Evolutionary conservation across 202 grass and related monocot genomes (phyloP).

Genomic region (Saccharum hybrid): DNA sequence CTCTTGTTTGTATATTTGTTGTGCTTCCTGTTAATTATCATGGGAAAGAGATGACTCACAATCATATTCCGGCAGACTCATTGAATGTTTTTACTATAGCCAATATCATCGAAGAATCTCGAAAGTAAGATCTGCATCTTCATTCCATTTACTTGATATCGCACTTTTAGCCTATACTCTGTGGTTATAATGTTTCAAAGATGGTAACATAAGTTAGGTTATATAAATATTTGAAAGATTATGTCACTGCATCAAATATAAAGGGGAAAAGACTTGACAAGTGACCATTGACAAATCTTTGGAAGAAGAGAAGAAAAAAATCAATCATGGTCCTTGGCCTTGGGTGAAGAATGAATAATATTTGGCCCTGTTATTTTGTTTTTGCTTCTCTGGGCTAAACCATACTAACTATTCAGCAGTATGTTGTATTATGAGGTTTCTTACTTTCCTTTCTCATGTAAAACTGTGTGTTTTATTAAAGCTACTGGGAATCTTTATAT

Average conservation of each 20-base stretch:
- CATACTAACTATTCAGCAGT: not conserved
- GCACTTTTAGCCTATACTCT: not conserved
- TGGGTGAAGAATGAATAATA: not conserved
- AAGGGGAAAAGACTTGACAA: not conserved
- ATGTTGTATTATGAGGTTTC: not conserved
- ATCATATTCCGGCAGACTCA: conserved; percentile 56
- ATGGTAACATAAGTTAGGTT: not conserved
- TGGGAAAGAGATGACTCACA: conserved; percentile 74
- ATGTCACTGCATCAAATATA: not conserved
- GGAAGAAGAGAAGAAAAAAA: not conserved
- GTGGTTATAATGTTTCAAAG: not conserved
- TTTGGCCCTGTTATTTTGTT: not conserved
- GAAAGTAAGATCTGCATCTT: conserved; percentile 57
- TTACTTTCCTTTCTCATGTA: not conserved
- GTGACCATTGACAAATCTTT: not conserved
- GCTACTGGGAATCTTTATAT: not conserved
- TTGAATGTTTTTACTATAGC: conserved; percentile 89
- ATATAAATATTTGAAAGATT: not conserved
- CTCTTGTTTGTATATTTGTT: conserved; percentile 72
- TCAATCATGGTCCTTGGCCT: not conserved
- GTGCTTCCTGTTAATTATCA: conserved; percentile 89
- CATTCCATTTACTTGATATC: not conserved
- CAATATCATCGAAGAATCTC: conserved; percentile 76
- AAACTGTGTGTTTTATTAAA: not conserved
- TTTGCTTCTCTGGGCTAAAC: not conserved